phyloP scores from a whole-genome alignment of 345 rosid genomes.

The Eucalyptus curtisii region DNA sequence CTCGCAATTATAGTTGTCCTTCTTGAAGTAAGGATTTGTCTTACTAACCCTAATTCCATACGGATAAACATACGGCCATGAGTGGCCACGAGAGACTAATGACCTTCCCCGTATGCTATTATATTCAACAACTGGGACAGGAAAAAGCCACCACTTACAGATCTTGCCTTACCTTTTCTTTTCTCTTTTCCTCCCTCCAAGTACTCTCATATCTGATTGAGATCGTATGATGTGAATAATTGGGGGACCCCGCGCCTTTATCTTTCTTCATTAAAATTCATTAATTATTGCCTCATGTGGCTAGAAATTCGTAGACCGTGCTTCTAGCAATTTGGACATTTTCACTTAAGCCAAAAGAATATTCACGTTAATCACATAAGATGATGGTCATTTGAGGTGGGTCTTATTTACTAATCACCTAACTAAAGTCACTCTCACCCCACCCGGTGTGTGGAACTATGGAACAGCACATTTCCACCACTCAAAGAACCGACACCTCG shows the following conservation, averaged over 20 bases:
- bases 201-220: background rate
- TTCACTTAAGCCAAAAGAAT: background rate
- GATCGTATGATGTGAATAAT: background rate
- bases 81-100: background rate
- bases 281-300: background rate
- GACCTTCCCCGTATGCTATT: background rate
- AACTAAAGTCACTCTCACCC: background rate
- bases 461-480: background rate
- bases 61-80: background rate
- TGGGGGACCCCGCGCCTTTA: background rate
- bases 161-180: background rate
- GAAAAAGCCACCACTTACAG: background rate
- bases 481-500: background rate
- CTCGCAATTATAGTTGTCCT: background rate
- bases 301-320: background rate
- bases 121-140: background rate
- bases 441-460: background rate
- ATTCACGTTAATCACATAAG: background rate
- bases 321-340: background rate
- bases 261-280: background rate
- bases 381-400: background rate
- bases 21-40: background rate
- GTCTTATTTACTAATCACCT: background rate
- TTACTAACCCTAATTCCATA: background rate
- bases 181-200: background rate